Evolutionary conservation across 176 grass and related monocot genomes (phyloP).

Genomic region (Otatea glauca): DNA sequence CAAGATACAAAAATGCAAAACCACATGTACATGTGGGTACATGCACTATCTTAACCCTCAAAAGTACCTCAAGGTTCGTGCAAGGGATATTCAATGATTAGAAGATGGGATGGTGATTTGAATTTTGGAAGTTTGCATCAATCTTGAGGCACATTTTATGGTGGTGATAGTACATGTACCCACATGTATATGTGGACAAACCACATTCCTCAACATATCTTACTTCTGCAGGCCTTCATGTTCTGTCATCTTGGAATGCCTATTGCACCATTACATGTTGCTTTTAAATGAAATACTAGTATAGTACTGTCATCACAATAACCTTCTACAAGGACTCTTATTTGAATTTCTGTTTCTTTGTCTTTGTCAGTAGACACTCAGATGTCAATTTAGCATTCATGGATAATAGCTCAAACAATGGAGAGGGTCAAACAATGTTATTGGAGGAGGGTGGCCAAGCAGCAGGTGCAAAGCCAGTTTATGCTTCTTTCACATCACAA

Average conservation of each 20-base stretch:
- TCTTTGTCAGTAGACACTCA: slow-evolving; percentile 74
- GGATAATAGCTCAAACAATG: slow-evolving; percentile 66
- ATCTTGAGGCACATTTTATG: too few species aligned
- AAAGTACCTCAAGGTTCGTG: too few species aligned
- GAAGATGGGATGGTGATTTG: too few species aligned
- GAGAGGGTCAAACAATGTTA: slow-evolving; percentile 65
- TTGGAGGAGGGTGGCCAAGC: slow-evolving; percentile 75
- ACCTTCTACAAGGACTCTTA: slow-evolving; percentile 39
- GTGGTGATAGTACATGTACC: too few species aligned
- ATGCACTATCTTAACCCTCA: too few species aligned
- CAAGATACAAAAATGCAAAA: background rate
- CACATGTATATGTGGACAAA: too few species aligned
- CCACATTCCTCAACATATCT: slow-evolving; percentile 18
- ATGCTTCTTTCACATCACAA: slow-evolving; percentile 68
- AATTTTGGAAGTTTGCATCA: too few species aligned
- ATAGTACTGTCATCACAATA: background rate
- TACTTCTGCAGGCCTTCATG: background rate
- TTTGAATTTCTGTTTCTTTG: slow-evolving; percentile 33
- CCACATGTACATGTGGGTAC: too few species aligned
- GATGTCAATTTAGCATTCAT: slow-evolving; percentile 73
- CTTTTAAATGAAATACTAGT: slow-evolving; percentile 36
- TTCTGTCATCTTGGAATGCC: slow-evolving; percentile 15
- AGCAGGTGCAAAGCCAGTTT: slow-evolving; percentile 57
- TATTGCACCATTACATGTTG: slow-evolving; percentile 27
- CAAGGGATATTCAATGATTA: too few species aligned